Conservation (phyloP, 2,329 filamentous ascomycete species). For the Pseudofabraea citricarpa region DNA sequence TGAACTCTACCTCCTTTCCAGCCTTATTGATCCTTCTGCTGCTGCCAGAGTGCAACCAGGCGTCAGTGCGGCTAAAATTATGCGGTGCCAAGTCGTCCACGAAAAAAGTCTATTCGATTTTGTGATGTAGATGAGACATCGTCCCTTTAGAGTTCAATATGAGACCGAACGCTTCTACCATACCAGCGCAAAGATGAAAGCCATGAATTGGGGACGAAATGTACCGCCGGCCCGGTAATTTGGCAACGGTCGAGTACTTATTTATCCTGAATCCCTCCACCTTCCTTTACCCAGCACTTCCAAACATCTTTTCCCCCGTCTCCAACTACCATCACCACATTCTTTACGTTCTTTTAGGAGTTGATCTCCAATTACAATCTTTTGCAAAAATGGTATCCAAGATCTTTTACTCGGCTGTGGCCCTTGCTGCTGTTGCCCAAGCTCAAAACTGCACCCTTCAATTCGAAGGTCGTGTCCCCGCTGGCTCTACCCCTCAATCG, state of each 20-base stretch:
- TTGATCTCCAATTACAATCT: slow-evolving; percentile 2
- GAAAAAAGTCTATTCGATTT: background rate
- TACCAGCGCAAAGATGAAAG: background rate
- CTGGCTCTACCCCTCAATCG: slow-evolving; percentile 29
- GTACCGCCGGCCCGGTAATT: background rate
- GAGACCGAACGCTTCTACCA: background rate
- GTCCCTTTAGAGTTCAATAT: background rate
- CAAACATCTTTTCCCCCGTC: background rate
- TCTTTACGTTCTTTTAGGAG: background rate
- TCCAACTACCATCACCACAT: background rate
- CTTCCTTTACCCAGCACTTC: background rate
- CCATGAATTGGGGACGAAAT: background rate
- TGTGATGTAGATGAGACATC: background rate
- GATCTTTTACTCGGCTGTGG: slow-evolving; percentile 2
- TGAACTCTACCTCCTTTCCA: background rate
- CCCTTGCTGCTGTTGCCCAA: slow-evolving; percentile 9
- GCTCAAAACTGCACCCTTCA: slow-evolving; percentile 33
- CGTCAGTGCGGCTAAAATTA: background rate
- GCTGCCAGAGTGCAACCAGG: background rate
- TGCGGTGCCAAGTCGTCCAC: background rate
- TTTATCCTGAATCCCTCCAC: background rate
- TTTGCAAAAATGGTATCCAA: background rate
- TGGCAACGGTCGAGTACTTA: too few relatives aligned
- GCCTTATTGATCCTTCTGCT: background rate
- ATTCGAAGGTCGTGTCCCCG: slow-evolving; percentile 43